Evolutionary conservation across 768 basidiomycete species (phyloP).

Genomic region (Amanita phalloides): DNA sequence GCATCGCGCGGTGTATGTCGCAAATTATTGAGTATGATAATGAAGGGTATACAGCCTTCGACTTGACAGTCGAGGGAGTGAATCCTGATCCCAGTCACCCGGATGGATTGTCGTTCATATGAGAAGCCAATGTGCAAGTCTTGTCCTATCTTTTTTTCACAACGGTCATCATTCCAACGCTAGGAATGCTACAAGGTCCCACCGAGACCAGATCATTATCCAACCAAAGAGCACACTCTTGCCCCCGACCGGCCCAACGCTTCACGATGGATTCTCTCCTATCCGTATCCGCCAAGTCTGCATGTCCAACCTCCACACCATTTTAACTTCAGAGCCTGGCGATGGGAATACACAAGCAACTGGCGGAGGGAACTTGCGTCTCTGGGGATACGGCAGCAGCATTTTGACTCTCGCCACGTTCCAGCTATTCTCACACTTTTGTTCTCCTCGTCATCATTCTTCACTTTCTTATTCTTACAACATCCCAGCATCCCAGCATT

Average conservation of each 20-base stretch:
- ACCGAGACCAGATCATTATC: conserved; percentile 69
- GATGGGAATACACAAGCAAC: conserved; percentile 14
- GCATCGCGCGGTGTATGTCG: conserved; percentile 69
- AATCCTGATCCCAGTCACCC: conserved; percentile 32
- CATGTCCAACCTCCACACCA: conserved; percentile 88
- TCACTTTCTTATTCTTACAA: too few relatives aligned
- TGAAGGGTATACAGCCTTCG: conserved; percentile 88
- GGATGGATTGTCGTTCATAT: conserved; percentile 65
- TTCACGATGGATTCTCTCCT: conserved; percentile 47
- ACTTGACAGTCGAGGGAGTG: conserved; percentile 73
- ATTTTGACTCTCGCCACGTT: not conserved
- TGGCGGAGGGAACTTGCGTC: conserved; percentile 42
- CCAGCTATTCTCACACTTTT: not conserved
- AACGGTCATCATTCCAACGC: not conserved
- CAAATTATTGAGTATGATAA: conserved; percentile 46
- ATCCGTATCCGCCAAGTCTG: conserved; percentile 52
- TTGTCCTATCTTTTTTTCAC: not conserved
- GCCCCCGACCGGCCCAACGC: conserved; percentile 5
- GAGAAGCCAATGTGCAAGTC: conserved; percentile 74
- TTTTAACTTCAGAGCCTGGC: not conserved
- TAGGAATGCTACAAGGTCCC: conserved; percentile 71
- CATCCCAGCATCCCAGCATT: too few relatives aligned
- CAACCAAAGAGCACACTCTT: conserved; percentile 15
- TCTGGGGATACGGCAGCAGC: conserved; percentile 86
- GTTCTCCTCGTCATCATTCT: not conserved